phyloP scores from a whole-genome alignment of 2,329 filamentous ascomycete genomes.

The Dactylella cylindrospora region DNA sequence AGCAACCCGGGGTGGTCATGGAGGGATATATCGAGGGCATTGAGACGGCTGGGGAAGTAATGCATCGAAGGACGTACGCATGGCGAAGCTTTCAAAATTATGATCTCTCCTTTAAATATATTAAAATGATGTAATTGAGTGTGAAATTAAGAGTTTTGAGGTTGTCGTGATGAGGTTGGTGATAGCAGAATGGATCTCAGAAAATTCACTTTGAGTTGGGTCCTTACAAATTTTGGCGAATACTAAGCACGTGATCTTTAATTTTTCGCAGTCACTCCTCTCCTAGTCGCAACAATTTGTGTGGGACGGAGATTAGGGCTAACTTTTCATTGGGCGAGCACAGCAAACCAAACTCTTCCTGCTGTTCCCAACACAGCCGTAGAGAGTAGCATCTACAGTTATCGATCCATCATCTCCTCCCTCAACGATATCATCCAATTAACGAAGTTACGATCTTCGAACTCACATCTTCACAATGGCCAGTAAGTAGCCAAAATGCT shows the following conservation, averaged over 20 bases:
- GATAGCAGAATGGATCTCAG: background rate
- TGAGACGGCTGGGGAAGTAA: constrained; percentile 43
- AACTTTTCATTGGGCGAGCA: constrained; percentile 13
- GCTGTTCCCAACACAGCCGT: constrained; percentile 8
- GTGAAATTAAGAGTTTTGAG: constrained; percentile 18
- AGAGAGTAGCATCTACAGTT: constrained; percentile 2
- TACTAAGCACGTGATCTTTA: constrained; percentile 23
- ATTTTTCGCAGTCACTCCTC: constrained; percentile 41
- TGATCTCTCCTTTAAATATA: constrained; percentile 25
- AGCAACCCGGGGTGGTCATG: constrained; percentile 14
- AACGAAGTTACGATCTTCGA: constrained; percentile 33
- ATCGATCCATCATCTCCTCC: constrained; percentile 14
- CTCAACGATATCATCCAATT: constrained; percentile 11
- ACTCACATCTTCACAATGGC: constrained; percentile 40
- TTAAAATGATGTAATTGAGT: constrained; percentile 5
- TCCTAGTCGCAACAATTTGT: constrained; percentile 9
- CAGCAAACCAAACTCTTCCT: constrained; percentile 26
- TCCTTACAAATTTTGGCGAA: constrained; percentile 9
- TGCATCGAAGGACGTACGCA: constrained; percentile 46
- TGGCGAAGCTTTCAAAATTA: constrained; percentile 44
- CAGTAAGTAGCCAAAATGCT: constrained; percentile 29
- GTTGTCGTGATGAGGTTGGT: background rate
- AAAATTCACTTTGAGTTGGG: background rate
- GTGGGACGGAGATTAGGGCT: constrained; percentile 41
- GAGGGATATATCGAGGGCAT: constrained; percentile 25